Evolutionary conservation across 2,329 filamentous ascomycete species (phyloP).

Genomic region (Karstenula rhodostoma): DNA sequence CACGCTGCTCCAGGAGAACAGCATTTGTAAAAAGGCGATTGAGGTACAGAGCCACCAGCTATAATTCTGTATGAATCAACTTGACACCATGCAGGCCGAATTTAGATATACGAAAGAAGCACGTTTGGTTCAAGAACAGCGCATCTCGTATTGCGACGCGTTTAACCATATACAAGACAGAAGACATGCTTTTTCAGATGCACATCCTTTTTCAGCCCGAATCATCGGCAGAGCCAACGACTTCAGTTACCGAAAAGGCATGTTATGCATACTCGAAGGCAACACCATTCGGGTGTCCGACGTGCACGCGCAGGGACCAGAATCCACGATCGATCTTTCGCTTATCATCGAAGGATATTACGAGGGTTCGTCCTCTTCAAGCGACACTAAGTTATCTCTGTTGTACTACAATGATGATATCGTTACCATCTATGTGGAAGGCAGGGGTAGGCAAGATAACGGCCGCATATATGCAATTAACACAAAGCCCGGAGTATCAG

Average conservation of each 20-base stretch:
- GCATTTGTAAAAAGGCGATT: slow-evolving; percentile 65
- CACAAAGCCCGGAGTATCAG: slow-evolving; percentile 19
- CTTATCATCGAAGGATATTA: slow-evolving; percentile 23
- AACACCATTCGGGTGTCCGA: slow-evolving; percentile 66
- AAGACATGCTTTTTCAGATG: slow-evolving; percentile 66
- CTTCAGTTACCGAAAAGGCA: slow-evolving; percentile 70
- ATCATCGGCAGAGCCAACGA: slow-evolving; percentile 67
- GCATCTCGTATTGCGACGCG: slow-evolving; percentile 59
- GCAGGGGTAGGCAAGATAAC: slow-evolving; percentile 20
- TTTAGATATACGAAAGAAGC: slow-evolving; percentile 57
- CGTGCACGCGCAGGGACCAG: slow-evolving; percentile 52
- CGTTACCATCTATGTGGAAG: slow-evolving; percentile 35
- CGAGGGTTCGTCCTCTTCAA: slow-evolving; percentile 13
- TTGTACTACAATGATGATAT: slow-evolving; percentile 46
- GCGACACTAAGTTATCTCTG: slow-evolving; percentile 52
- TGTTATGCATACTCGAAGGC: slow-evolving; percentile 69
- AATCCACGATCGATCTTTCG: slow-evolving; percentile 31
- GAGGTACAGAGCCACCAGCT: slow-evolving; percentile 56
- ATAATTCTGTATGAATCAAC: slow-evolving; percentile 14
- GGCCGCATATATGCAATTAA: slow-evolving; percentile 39
- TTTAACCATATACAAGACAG: slow-evolving; percentile 69
- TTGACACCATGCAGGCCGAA: slow-evolving; percentile 46
- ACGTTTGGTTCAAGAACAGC: slow-evolving; percentile 44
- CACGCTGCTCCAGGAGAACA: slow-evolving; percentile 61
- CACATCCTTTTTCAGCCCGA: slow-evolving; percentile 68